These are phyloP conservation scores for Somion occarium DNA, from an alignment of 1,284 basidiomycete species.

Conservation along the genomic window DNA sequence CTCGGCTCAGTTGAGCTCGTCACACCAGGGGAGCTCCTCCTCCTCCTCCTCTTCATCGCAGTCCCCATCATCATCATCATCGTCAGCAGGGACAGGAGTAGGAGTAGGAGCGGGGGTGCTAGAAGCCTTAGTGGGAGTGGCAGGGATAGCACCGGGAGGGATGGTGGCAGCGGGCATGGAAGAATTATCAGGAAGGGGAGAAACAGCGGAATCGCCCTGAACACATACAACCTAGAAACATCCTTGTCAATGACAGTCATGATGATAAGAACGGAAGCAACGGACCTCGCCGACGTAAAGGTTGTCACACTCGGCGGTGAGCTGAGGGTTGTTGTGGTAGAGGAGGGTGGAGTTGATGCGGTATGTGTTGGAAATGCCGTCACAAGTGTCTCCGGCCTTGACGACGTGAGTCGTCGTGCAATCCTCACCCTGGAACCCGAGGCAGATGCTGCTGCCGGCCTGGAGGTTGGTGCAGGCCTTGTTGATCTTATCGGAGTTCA, in stretches of 20 bases:
- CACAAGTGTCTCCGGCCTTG: conserved; percentile 45
- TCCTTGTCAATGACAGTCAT: no score
- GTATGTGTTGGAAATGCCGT: conserved; percentile 31
- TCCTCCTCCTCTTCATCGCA: conserved; percentile 26
- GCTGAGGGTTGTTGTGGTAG: conserved; percentile 63
- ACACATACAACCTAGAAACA: conserved; percentile 56
- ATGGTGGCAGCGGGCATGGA: conserved; percentile 28
- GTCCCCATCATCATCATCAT: conserved; percentile 11
- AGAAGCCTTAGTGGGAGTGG: conserved; percentile 14
- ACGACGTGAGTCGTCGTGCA: conserved; percentile 39
- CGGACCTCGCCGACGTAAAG: conserved; percentile 65
- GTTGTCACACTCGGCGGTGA: conserved; percentile 52
- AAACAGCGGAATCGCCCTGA: conserved; percentile 32
- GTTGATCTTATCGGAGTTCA: conserved; percentile 51
- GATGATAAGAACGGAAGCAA: not conserved
- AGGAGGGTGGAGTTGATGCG: conserved; percentile 49
- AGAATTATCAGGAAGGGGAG: conserved; percentile 33
- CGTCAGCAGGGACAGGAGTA: conserved; percentile 14
- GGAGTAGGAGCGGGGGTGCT: conserved; percentile 18
- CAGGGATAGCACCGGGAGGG: conserved; percentile 29
- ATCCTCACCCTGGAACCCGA: conserved; percentile 27
- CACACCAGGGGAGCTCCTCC: conserved; percentile 55
- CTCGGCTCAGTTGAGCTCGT: conserved; percentile 30
- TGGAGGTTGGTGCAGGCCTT: conserved; percentile 51
- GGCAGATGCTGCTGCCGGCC: conserved; percentile 37